Conservation (phyloP, 2,329 filamentous ascomycete species). For the Paecilomyces variotii region DNA sequence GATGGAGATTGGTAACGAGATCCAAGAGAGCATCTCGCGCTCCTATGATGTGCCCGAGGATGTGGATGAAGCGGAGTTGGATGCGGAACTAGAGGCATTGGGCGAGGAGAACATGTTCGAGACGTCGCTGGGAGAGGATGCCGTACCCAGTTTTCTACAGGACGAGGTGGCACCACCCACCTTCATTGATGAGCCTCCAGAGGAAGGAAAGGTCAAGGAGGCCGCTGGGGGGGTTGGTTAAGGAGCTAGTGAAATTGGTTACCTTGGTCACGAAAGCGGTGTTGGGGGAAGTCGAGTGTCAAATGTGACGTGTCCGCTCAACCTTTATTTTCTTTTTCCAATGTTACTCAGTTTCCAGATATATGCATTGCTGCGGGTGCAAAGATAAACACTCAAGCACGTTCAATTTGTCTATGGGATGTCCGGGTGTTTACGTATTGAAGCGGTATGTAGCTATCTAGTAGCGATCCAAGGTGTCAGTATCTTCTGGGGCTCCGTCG, state of each 20-base stretch:
- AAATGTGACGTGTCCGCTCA: not conserved
- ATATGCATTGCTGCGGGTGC: not conserved
- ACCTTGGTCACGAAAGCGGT: not conserved
- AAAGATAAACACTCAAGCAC: not conserved
- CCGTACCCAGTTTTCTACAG: constrained; percentile 75
- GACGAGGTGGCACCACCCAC: constrained; percentile 75
- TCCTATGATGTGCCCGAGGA: constrained; percentile 95
- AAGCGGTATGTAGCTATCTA: not conserved
- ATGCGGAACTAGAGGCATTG: constrained; percentile 90
- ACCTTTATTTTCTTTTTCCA: not conserved
- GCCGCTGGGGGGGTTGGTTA: constrained; percentile 47
- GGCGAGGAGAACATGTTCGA: constrained; percentile 92
- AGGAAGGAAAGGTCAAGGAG: constrained; percentile 71
- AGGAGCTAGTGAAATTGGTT: not conserved
- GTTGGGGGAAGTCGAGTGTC: not conserved
- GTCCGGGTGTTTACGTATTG: not conserved
- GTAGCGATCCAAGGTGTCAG: not conserved
- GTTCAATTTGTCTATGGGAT: not conserved
- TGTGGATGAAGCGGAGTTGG: constrained; percentile 90
- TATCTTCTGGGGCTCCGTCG: not conserved
- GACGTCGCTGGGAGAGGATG: constrained; percentile 52
- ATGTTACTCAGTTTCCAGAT: not conserved
- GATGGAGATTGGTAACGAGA: constrained; percentile 96
- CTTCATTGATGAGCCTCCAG: constrained; percentile 87
- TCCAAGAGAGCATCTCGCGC: constrained; percentile 84